These are phyloP conservation scores for Globisporangium spiculum DNA, from an alignment of 352 stramenopile species.

Conservation along the genomic window DNA sequence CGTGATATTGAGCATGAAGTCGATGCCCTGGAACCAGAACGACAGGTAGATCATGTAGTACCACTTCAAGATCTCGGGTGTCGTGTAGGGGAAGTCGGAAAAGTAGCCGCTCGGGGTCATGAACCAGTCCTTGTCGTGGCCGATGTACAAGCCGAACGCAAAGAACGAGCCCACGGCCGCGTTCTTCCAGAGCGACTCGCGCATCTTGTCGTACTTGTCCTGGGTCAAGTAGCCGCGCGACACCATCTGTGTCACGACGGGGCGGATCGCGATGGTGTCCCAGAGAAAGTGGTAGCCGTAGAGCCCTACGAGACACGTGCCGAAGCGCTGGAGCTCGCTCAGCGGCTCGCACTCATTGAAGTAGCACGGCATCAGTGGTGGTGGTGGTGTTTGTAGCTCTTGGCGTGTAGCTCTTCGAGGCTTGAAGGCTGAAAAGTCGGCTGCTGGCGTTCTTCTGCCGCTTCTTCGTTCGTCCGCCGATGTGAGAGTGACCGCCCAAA, in stretches of 20 bases:
- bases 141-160: conserved; percentile 56
- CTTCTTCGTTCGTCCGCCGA: not conserved
- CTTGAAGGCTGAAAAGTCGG: not conserved
- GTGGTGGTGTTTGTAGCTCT: not conserved
- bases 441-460: not conserved
- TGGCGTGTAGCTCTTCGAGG: not conserved
- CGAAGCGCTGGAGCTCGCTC: conserved; percentile 62
- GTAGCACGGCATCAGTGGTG: conserved; percentile 62
- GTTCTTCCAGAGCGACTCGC: conserved; percentile 84
- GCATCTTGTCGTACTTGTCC: conserved; percentile 80
- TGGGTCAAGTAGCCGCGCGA: conserved; percentile 35
- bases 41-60: conserved; percentile 86
- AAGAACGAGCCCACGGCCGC: conserved; percentile 65
- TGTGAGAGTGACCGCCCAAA: conserved; percentile 7
- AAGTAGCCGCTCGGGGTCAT: conserved; percentile 73
- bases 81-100: conserved; percentile 41
- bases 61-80: conserved; percentile 60
- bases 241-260: conserved; percentile 42
- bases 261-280: conserved; percentile 61
- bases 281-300: conserved; percentile 76
- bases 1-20: conserved; percentile 82
- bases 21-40: conserved; percentile 81
- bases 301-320: conserved; percentile 38
- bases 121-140: conserved; percentile 65
- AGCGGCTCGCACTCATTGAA: conserved; percentile 56